A percentile compares a stretch with the other conserved stretches of the same genome.
phyloP scores from a whole-genome alignment of 257 asterid genomes.

The Solanum corneliomulleri region DNA sequence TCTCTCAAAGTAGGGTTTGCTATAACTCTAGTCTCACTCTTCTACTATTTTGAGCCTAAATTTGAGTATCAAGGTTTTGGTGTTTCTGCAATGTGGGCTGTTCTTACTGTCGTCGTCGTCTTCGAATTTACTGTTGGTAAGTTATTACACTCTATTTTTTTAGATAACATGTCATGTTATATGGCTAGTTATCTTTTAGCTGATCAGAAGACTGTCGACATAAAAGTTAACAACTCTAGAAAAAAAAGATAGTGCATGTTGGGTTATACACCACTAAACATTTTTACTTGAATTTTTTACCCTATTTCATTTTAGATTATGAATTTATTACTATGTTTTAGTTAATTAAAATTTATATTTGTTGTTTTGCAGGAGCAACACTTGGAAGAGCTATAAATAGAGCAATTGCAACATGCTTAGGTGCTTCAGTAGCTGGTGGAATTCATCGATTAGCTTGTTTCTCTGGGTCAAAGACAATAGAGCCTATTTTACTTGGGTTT shows the following conservation, averaged over 20 bases:
- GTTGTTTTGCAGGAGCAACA: slow-evolving; percentile 49
- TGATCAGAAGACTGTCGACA: no score
- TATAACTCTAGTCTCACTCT: slow-evolving; percentile 43
- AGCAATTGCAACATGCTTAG: slow-evolving; percentile 53
- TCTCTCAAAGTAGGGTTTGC: slow-evolving; percentile 62
- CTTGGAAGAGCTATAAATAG: slow-evolving; percentile 69
- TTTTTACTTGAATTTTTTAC: no score
- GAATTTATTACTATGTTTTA: no score
- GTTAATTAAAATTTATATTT: no score
- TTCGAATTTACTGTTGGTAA: slow-evolving; percentile 63
- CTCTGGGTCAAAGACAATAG: slow-evolving; percentile 32
- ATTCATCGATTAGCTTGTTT: slow-evolving; percentile 47
- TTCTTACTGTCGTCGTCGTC: slow-evolving; percentile 62
- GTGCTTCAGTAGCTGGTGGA: slow-evolving; percentile 56
- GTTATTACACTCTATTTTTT: not conserved
- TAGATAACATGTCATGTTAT: no score
- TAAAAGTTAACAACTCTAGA: no score
- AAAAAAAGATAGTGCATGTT: not conserved
- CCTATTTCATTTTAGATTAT: not conserved
- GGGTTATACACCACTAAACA: not conserved
- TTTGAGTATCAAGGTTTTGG: slow-evolving; percentile 39
- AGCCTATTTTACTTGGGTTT: slow-evolving; percentile 46
- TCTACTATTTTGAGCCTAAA: slow-evolving; percentile 58
- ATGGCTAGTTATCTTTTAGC: not conserved
- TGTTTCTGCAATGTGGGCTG: slow-evolving; percentile 72